Evolutionary conservation across 768 basidiomycete genomes (phyloP), one percentile per base, ranked within the genome.

Genomic region (Mycena haematopus): DNA sequence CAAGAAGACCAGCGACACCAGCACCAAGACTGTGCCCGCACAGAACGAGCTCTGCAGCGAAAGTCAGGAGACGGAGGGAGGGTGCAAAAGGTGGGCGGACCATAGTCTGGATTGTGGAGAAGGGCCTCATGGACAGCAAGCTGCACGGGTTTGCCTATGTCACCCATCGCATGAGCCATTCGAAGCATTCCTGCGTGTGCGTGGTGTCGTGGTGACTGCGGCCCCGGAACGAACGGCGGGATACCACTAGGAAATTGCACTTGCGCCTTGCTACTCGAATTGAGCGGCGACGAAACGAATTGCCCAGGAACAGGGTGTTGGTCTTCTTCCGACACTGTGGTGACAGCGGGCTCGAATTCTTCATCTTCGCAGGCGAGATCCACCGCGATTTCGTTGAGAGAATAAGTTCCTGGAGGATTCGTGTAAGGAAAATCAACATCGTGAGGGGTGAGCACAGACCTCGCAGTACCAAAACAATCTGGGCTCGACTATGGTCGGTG

Each of bases 11-110:
- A 38, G 90, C 91, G 3, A 94, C 90, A 1, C 91, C 93, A 24
- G 92, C 91, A 19, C 93, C 93, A 3, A 94, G 82, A 73, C 90
- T 91, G 71, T 95, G 93, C 29, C 93, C 93, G 67, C 89, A 91
- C 42, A 95, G 75, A 14, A 93, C 84, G 25, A 95, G 77, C 60
- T 90, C 88, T 89, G 66, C 9, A 45, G 21, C 51, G n/a, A 54
- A 9, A 22, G 51, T 29, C 29, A 2, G 21, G 22, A 10, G 9
- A 11, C 7, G 47, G 33, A 42, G 19, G 44, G 19, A 44, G 22
- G 62, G 25, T n/a, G 27, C 49, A 53, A 21, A 66, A 65, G 31
- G 19, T 14, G 33, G 10, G 78, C 86, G 61, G 62, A 91, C 91
- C 89, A 71, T 91, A 95, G 52, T 83, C 86, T 10, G 84, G 83